Percentiles rank a stretch among this genome's conserved stretches.
phyloP scores from a whole-genome alignment of 169 alveolate genomes.

The Perkinsus marinus region DNA sequence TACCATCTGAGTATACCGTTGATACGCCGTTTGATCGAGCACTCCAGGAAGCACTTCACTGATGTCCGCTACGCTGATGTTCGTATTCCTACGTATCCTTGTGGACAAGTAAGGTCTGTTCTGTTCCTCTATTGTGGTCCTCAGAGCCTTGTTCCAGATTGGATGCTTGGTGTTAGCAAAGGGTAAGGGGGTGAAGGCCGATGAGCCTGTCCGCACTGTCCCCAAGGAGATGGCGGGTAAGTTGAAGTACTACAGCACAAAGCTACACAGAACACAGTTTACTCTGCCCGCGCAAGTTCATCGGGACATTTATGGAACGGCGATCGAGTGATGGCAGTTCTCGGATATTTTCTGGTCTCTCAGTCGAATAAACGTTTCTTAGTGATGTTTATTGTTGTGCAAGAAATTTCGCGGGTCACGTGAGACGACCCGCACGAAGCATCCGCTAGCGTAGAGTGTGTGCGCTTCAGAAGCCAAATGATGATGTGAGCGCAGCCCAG shows the following conservation, averaged over 20 bases:
- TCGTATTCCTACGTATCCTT: slow-evolving; percentile 28
- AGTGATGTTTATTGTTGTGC: neutral
- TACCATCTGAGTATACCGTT: slow-evolving; percentile 21
- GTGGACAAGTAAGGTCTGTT: slow-evolving; percentile 16
- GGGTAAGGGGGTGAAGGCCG: neutral
- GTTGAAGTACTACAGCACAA: neutral
- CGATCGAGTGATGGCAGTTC: neutral
- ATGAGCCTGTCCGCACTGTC: neutral
- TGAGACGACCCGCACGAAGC: too few species aligned
- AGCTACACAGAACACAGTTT: neutral
- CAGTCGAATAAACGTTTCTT: neutral
- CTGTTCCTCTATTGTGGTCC: neutral
- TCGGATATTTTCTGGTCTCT: neutral
- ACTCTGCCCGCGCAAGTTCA: neutral
- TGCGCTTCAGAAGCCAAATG: too few species aligned
- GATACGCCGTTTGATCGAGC: slow-evolving; percentile 18
- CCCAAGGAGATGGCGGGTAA: neutral
- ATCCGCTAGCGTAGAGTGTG: too few species aligned
- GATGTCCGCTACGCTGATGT: slow-evolving; percentile 29
- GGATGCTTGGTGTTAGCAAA: neutral
- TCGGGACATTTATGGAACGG: neutral
- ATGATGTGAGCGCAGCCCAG: too few species aligned
- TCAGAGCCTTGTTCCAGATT: neutral
- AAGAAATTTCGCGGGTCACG: too few species aligned
- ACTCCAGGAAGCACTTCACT: slow-evolving; percentile 21